Evolutionary conservation across 2,329 filamentous ascomycete genomes (phyloP), one percentile per base, ranked within the genome.

Genomic region (Byssothecium circinans): DNA sequence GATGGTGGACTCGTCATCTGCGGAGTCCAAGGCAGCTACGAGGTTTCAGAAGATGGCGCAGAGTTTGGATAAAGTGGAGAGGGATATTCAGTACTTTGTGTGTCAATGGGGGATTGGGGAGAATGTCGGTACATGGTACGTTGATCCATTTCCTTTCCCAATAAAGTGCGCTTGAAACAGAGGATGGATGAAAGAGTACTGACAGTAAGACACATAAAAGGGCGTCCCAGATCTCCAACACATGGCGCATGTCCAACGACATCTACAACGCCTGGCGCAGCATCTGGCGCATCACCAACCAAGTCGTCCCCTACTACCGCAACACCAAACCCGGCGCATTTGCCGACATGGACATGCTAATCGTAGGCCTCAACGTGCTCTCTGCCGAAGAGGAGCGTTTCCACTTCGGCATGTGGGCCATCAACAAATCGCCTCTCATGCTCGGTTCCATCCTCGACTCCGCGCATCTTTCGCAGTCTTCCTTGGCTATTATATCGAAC

Each of bases 321-420:
- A 53, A 66, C 15, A 68, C 65, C 0, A 58, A 47, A 4, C 46
- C 52, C 1, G 65, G 66, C 18, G 58, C 58, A 3, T 69, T 64
- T 45, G 52, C 62, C 4, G 65, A 75, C 39, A 73, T 75, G 67
- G 73, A 76, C 41, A 74, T 75, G 72, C 57, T 76, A 12, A 71
- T 74, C 18, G 54, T 76, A 17, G 73, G 74, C 2, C 68, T 67
- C 11, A 61, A 65, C n/a, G 63, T 57, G 7, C 70, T 75, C 3
- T 64, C 61, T 0, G 49, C 52, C 22, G 61, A 66, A 34, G 63
- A 77, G 56, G 70, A 75, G 56, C 67, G 70, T 43, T 72, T 73
- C 18, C 75, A 77, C 51, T 75, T 77, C 39, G 63, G 74, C 18
- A 72, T 77, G 56, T 77, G 74, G 74, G 71, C 74, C 0, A 73